Percentiles rank a stretch among this genome's conserved stretches.
phyloP scores from a whole-genome alignment of 352 stramenopile species.

The Pythium plurisporium region DNA sequence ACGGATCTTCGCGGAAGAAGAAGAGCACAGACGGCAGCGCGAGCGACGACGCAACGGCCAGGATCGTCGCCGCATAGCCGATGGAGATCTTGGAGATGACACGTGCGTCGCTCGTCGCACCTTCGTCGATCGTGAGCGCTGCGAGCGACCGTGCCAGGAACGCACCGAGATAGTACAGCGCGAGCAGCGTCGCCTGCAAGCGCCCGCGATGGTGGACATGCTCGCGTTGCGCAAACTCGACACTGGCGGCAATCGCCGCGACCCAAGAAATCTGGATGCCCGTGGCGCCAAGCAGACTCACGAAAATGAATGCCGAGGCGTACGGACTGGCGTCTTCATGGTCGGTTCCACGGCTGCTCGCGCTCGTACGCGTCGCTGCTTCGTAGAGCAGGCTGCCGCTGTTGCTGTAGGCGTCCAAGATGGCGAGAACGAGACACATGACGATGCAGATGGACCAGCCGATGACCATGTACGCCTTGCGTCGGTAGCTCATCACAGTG shows the following conservation, averaged over 20 bases:
- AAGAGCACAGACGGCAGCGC: conserved; percentile 9
- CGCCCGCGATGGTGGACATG: conserved; percentile 13
- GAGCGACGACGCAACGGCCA: conserved; percentile 1
- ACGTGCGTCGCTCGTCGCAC: background rate
- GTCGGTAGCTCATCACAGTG: conserved; percentile 57
- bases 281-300: conserved; percentile 11
- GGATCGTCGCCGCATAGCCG: background rate
- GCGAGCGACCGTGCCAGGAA: background rate
- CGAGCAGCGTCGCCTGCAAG: conserved; percentile 13
- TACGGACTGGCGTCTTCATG: background rate
- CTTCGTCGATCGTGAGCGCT: background rate
- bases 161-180: conserved; percentile 6
- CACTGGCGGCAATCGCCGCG: conserved; percentile 8
- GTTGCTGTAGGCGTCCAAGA: conserved; percentile 13
- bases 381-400: background rate
- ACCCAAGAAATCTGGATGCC: conserved; percentile 20
- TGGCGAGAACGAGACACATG: conserved; percentile 14
- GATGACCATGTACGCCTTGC: conserved; percentile 75
- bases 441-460: conserved; percentile 27
- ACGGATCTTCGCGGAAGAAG: conserved; percentile 10
- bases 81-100: conserved; percentile 6
- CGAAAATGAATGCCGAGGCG: background rate
- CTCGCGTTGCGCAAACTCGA: conserved; percentile 27
- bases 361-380: background rate
- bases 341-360: background rate